A percentile compares a stretch with the other conserved stretches of the same genome.
Evolutionary conservation across 441 rosid species (phyloP).

Genomic region (Biscutella laevigata): DNA sequence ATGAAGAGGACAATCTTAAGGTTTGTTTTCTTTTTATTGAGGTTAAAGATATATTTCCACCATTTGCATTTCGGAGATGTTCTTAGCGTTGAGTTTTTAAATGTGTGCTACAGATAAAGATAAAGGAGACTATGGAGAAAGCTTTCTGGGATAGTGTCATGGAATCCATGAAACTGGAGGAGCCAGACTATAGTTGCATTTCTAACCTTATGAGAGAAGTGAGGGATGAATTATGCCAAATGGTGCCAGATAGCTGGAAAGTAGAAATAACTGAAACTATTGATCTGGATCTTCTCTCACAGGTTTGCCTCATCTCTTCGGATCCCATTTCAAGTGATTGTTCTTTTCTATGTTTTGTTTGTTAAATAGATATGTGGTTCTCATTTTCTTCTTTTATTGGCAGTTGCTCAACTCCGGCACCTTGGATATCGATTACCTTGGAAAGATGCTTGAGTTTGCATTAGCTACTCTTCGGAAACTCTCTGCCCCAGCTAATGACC

Average conservation of each 20-base stretch:
- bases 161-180: slow-evolving; percentile 55
- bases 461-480: slow-evolving; percentile 65
- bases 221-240: slow-evolving; percentile 73
- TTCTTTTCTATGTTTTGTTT: background rate
- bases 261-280: slow-evolving; percentile 59
- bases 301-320: slow-evolving; percentile 35
- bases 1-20: slow-evolving; percentile 41
- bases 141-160: slow-evolving; percentile 79
- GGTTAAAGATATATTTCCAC: background rate
- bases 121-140: slow-evolving; percentile 68
- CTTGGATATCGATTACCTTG: slow-evolving; percentile 66
- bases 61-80: background rate
- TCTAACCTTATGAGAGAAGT: slow-evolving; percentile 79
- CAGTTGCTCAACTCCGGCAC: slow-evolving; percentile 68
- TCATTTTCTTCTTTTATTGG: slow-evolving; percentile 4
- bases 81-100: slow-evolving; percentile 1
- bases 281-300: slow-evolving; percentile 70
- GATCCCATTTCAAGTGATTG: background rate
- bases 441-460: slow-evolving; percentile 73
- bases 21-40: slow-evolving; percentile 36
- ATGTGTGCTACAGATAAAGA: slow-evolving; percentile 40
- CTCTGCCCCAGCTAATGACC: slow-evolving; percentile 65
- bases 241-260: slow-evolving; percentile 82
- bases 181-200: slow-evolving; percentile 53
- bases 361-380: background rate